Evolutionary conservation across 768 basidiomycete genomes (phyloP).

Genomic region (Hysterangium stoloniferum): DNA sequence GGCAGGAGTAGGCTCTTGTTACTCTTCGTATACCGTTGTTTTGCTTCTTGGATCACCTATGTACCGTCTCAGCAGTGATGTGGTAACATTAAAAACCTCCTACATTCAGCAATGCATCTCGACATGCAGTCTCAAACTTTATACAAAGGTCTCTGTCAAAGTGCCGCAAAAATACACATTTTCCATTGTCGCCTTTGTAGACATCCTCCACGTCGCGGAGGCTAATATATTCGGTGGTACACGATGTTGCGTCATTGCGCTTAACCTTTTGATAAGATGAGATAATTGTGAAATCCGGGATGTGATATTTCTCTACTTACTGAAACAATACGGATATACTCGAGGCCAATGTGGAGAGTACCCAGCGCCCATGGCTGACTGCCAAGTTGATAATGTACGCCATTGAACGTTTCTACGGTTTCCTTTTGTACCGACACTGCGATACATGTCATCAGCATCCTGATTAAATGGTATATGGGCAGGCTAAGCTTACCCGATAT

Average conservation of each 20-base stretch:
- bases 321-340: slow-evolving; percentile 68
- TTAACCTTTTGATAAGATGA: slow-evolving; percentile 37
- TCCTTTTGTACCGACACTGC: slow-evolving; percentile 60
- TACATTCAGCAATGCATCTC: slow-evolving; percentile 74
- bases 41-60: slow-evolving; percentile 69
- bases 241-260: slow-evolving; percentile 67
- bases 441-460: not conserved
- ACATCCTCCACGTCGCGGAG: slow-evolving; percentile 80
- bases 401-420: slow-evolving; percentile 40
- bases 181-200: slow-evolving; percentile 48
- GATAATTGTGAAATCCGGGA: too few relatives aligned
- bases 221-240: slow-evolving; percentile 71
- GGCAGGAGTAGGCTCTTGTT: not conserved
- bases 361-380: slow-evolving; percentile 68
- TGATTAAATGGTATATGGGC: not conserved
- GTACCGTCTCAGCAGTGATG: not conserved
- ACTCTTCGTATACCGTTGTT: slow-evolving; percentile 33
- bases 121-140: slow-evolving; percentile 35
- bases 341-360: slow-evolving; percentile 52
- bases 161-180: not conserved
- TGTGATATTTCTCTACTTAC: slow-evolving; percentile 39
- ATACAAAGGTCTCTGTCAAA: not conserved
- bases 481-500: not conserved
- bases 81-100: slow-evolving; percentile 9
- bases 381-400: slow-evolving; percentile 43